Evolutionary conservation across 352 stramenopile species (phyloP), one percentile per base, ranked within the genome.

Genomic region (Globisporangium polare): DNA sequence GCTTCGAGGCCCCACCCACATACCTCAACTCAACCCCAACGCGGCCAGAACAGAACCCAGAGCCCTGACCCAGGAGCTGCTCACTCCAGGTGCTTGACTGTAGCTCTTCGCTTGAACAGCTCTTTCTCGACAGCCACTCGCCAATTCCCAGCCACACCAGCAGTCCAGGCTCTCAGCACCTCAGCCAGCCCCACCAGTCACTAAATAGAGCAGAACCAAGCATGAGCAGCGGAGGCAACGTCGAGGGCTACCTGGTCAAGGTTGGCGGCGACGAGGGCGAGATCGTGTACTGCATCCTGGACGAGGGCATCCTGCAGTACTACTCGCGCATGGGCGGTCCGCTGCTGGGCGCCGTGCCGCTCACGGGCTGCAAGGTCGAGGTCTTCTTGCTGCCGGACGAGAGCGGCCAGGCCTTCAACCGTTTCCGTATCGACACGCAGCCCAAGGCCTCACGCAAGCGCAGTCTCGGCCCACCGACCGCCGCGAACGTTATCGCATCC

Each of bases 211-310:
- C 54, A 39, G 13, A 52, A 39, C 29, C 12, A 47, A 17, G 63
- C 56, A 83, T 73, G 70, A 72, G 67, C 66, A 67, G 65, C 61
- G 80, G 83, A 45, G 84, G 82, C 70, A 91, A 89, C 58, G 78
- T 90, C 29, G 84, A 94, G 72, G 84, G 84, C n/a, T 94, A 94
- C 60, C 49, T 94, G 50, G 65, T 92, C 57, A 89, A 90, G 68
- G 63, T 90, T 39, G 79, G 89, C 33, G 77, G 66, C 41, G 66
- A 88, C 35, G 72, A 83, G 24, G 75, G 59, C 8, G 64, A 77
- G 58, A 80, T 86, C 47, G 78, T 94, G 31, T 94, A 92, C 77
- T 94, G 84, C 62, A 92, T 94, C 62, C 80, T 94, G 24, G 85
- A 92, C 58, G 85, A 94, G 62, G 85, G 85, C 46, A 79, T 89